A percentile compares a stretch with the other conserved stretches of the same genome.
phyloP scores from a whole-genome alignment of 2,329 filamentous ascomycete species.

The Apiospora aurea region DNA sequence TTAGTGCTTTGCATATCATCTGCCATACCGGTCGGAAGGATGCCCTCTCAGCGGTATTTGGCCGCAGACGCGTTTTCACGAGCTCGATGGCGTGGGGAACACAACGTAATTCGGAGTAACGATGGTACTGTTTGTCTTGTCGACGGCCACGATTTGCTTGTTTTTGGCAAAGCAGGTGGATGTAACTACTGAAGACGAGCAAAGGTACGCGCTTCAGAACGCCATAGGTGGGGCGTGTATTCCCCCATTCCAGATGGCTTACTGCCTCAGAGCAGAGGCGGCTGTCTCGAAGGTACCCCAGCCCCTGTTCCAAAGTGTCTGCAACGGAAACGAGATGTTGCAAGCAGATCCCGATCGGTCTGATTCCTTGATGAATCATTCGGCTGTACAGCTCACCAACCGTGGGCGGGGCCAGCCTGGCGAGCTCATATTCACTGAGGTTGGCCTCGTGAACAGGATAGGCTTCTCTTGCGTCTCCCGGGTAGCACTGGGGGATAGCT shows the following conservation, averaged over 20 bases:
- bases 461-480: conserved; percentile 67
- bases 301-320: conserved; percentile 51
- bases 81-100: conserved; percentile 48
- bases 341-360: conserved; percentile 58
- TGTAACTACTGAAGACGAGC: conserved; percentile 56
- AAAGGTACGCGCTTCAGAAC: conserved; percentile 42
- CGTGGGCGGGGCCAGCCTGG: conserved; percentile 66
- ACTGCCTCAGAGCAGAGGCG: conserved; percentile 36
- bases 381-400: conserved; percentile 63
- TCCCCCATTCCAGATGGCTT: conserved; percentile 31
- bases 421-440: conserved; percentile 69
- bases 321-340: conserved; percentile 63
- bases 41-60: conserved; percentile 36
- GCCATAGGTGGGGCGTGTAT: conserved; percentile 30
- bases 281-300: conserved; percentile 59
- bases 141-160: conserved; percentile 35
- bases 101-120: conserved; percentile 31
- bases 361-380: conserved; percentile 60
- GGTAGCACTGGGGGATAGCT: conserved; percentile 46
- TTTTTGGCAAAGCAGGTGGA: conserved; percentile 56
- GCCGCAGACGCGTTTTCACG: conserved; percentile 37
- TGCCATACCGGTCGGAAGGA: conserved; percentile 52
- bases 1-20: conserved; percentile 48
- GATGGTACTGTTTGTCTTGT: conserved; percentile 25
- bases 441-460: conserved; percentile 62